Base-by-base conservation (phyloP, 257 asterid species). In the Nicotiana tomentosiformis region DNA sequence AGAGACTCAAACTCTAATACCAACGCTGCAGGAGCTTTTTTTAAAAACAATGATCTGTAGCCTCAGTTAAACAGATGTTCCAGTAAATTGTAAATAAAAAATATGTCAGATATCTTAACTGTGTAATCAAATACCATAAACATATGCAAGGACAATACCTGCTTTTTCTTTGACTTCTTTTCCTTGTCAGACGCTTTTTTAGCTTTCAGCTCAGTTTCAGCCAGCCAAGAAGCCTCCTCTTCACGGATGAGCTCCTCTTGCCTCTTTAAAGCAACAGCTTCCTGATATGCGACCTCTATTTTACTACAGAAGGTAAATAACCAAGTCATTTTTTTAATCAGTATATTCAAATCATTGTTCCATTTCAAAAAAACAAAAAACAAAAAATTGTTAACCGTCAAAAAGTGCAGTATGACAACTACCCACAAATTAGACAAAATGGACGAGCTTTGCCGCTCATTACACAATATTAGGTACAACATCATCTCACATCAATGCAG, bases 231-330 rank as follows among this genome's bases (percentile, higher is more conserved):
- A 17, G 95, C 98, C 90, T 91, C 98, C 88, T 95, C 98, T 84
- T 95, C 98, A 67, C 97, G 96, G 39, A 95, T 93, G 85, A 95
- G 98, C 84, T 95, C 98, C 88, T 95, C 98, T 90, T 93, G 98
- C 89, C 91, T 91, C 91, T 89, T 93, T 37, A 95, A 86, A 87
- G 98, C 86, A 87, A 95, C 95, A 82, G 97, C 97, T 85, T 95
- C 98, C 89, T 95, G 93, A 87, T 93, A 92, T 56, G 98, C 92
- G 81, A 90, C 95, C 87, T 95, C 97, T 85, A 95, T 95, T 86
- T 93, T 95, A 89, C 97, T 92, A 91, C 83, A 81, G n/a, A 46
- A 29, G 53, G 53, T 30, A 65, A 56, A 26, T 29, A 76, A 51
- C 30, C 80, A 26, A n/a, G 65, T 76, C 80, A 29, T 53, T 14